A percentile compares a stretch with the other conserved stretches of the same genome.
phyloP scores from a whole-genome alignment of 2,329 filamentous ascomycete genomes.

The Phialophora chinensis region DNA sequence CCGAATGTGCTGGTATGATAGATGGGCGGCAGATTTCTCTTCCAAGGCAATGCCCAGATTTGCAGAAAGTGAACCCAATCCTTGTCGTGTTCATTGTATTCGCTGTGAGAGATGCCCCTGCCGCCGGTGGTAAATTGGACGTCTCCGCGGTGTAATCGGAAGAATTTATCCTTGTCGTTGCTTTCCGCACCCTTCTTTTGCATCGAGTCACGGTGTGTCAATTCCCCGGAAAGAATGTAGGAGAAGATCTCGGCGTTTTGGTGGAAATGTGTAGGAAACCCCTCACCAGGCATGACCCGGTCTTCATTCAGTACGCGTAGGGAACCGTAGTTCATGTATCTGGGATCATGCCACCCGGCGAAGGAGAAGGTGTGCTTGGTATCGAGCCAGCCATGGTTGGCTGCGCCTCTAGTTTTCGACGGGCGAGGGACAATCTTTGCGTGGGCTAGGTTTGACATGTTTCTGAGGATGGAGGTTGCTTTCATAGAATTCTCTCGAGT shows the following conservation, averaged over 20 bases:
- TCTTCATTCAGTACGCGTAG: slow-evolving; percentile 90
- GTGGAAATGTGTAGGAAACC: slow-evolving; percentile 85
- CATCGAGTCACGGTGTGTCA: slow-evolving; percentile 88
- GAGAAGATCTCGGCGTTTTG: slow-evolving; percentile 88
- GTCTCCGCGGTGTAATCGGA: slow-evolving; percentile 75
- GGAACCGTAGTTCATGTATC: slow-evolving; percentile 72
- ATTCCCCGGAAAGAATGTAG: slow-evolving; percentile 82
- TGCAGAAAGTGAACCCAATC: slow-evolving; percentile 83
- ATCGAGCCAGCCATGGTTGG: slow-evolving; percentile 86
- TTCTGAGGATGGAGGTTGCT: slow-evolving; percentile 42
- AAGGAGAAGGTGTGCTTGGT: slow-evolving; percentile 88
- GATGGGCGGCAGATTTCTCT: slow-evolving; percentile 70
- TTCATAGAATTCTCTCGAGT: slow-evolving; percentile 32
- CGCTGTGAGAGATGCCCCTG: slow-evolving; percentile 77
- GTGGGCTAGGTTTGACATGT: slow-evolving; percentile 68
- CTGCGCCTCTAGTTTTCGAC: slow-evolving; percentile 74
- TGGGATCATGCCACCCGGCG: slow-evolving; percentile 71
- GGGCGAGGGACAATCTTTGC: slow-evolving; percentile 77
- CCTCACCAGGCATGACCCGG: slow-evolving; percentile 72
- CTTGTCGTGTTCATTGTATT: slow-evolving; percentile 75
- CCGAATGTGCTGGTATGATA: slow-evolving; percentile 78
- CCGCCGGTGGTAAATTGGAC: slow-evolving; percentile 92
- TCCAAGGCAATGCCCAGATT: slow-evolving; percentile 86
- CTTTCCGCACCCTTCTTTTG: slow-evolving; percentile 71
- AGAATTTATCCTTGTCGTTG: slow-evolving; percentile 66